Percentiles rank a stretch among this genome's conserved stretches.
phyloP scores from a whole-genome alignment of 257 asterid species.

The Gentiana straminea region DNA sequence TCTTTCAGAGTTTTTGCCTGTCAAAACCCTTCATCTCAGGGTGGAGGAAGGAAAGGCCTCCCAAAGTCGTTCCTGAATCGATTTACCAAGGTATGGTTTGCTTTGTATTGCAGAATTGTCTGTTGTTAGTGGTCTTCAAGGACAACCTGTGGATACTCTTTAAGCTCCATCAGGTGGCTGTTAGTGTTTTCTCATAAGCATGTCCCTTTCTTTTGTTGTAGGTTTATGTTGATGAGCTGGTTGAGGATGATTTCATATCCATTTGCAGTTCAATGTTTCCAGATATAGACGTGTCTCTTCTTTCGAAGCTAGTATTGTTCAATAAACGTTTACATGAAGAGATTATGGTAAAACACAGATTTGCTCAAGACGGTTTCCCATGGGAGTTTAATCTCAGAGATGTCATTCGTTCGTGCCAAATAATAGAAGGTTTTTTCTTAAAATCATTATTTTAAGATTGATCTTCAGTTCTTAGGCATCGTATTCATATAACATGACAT shows the following conservation, averaged over 20 bases:
- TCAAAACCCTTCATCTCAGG: constrained; percentile 92
- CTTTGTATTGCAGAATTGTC: constrained; percentile 1
- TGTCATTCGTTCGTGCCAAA: constrained; percentile 85
- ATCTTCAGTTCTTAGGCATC: constrained; percentile 12
- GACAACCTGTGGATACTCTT: not conserved
- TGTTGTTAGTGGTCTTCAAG: constrained; percentile 1
- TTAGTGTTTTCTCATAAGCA: not conserved
- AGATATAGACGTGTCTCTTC: constrained; percentile 40
- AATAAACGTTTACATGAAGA: constrained; percentile 73
- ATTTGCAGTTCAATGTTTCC: constrained; percentile 72
- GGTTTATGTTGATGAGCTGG: constrained; percentile 93
- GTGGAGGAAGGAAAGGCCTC: constrained; percentile 97
- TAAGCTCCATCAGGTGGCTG: not conserved
- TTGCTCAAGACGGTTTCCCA: constrained; percentile 92
- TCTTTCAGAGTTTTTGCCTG: constrained; percentile 95
- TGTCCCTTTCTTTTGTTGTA: constrained; percentile 19
- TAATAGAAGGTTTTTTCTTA: constrained; percentile 51
- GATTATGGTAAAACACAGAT: constrained; percentile 59
- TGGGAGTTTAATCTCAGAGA: constrained; percentile 99
- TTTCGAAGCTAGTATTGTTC: constrained; percentile 49
- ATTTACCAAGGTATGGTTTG: constrained; percentile 68
- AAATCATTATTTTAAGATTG: not conserved
- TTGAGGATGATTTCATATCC: constrained; percentile 69
- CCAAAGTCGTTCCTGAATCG: constrained; percentile 96
- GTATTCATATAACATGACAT: not conserved